Conservation (phyloP, 768 basidiomycete species). For the Suillus decipiens region DNA sequence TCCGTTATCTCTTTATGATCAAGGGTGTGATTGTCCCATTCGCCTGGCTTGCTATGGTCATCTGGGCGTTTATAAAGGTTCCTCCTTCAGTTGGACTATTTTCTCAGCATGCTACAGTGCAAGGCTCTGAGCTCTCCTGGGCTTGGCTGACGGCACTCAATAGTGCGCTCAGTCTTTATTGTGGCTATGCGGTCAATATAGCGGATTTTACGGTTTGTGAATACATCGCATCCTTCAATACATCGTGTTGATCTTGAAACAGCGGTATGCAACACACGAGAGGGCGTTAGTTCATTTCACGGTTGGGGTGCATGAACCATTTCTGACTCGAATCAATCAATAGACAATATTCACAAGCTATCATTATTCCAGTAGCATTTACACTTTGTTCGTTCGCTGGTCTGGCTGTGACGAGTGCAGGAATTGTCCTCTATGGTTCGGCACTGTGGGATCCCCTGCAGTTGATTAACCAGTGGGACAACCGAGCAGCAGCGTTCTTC, state of each 20-base stretch:
- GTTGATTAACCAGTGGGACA: slow-evolving; percentile 81
- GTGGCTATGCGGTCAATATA: slow-evolving; percentile 76
- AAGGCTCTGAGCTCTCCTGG: slow-evolving; percentile 63
- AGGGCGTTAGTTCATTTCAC: slow-evolving; percentile 46
- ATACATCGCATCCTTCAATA: not conserved
- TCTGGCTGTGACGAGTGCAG: slow-evolving; percentile 79
- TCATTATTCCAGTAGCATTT: slow-evolving; percentile 78
- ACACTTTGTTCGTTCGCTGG: slow-evolving; percentile 78
- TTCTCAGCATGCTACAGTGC: slow-evolving; percentile 48
- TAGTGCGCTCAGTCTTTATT: slow-evolving; percentile 72
- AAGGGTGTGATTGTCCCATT: slow-evolving; percentile 68
- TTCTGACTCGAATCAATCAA: slow-evolving; percentile 1
- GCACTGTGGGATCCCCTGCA: slow-evolving; percentile 73
- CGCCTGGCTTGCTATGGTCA: slow-evolving; percentile 70
- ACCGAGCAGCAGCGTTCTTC: slow-evolving; percentile 85
- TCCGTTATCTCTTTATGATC: slow-evolving; percentile 72
- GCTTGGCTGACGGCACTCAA: slow-evolving; percentile 80
- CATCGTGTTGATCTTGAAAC: slow-evolving; percentile 19
- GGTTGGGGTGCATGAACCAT: not conserved
- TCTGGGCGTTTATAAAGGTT: slow-evolving; percentile 76
- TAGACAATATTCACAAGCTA: slow-evolving; percentile 73
- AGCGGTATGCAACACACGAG: slow-evolving; percentile 75
- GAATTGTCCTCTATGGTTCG: slow-evolving; percentile 64
- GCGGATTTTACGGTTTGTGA: slow-evolving; percentile 73
- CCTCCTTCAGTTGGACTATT: slow-evolving; percentile 64